These are phyloP conservation scores for Pythium sp. DNA, from an alignment of 352 stramenopile species.

Conservation along the genomic window DNA sequence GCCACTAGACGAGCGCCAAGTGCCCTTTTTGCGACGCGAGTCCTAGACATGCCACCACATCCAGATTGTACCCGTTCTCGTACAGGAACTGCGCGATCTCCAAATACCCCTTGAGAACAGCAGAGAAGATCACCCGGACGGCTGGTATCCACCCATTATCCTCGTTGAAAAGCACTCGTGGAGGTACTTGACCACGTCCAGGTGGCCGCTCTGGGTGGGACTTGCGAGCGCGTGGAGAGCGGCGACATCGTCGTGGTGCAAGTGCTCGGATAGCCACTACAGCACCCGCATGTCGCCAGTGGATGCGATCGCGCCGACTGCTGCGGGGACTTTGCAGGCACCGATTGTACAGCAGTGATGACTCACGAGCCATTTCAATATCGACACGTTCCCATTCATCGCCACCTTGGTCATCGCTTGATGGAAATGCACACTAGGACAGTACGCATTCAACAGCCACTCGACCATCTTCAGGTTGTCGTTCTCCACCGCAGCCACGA, in stretches of 20 bases:
- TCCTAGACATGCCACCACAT: not conserved
- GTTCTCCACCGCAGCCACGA: not conserved
- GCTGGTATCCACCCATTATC: not conserved
- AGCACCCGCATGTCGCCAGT: not conserved
- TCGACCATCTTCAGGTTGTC: not conserved
- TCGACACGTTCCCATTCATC: not conserved
- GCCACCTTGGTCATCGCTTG: not conserved
- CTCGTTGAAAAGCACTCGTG: not conserved
- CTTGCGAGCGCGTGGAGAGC: not conserved
- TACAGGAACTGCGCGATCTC: not conserved
- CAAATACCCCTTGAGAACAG: not conserved
- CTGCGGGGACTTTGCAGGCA: not conserved
- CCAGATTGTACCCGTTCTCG: not conserved
- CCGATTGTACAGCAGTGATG: not conserved
- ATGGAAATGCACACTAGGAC: not conserved
- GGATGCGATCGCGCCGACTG: not conserved
- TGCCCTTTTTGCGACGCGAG: not conserved
- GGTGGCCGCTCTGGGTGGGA: not conserved
- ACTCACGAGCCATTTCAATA: not conserved
- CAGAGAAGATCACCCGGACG: not conserved
- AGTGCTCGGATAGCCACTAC: not conserved
- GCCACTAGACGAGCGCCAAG: not conserved
- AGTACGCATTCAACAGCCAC: not conserved
- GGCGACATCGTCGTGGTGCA: not conserved
- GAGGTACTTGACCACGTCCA: not conserved